Base-by-base conservation (phyloP, 2,329 filamentous ascomycete genomes). In the Cordyceps farinosa region DNA sequence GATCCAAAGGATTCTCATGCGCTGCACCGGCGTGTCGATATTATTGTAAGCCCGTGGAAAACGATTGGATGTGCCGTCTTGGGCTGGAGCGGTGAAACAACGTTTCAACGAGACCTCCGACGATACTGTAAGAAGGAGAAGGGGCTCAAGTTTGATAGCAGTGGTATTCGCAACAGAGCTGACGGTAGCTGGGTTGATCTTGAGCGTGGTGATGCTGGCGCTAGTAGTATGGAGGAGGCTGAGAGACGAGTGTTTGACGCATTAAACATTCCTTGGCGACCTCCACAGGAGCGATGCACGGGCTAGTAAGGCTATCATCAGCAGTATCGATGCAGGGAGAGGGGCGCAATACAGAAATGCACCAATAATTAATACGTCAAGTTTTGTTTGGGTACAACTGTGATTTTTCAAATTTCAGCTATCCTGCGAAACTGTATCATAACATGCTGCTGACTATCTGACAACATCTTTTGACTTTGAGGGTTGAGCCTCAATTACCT, bases 31-130 rank as follows among this genome's bases (percentile, higher is more conserved):
- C 83, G 94, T 52, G 93, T 98, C 1, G 94, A 98, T 72, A 97
- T 98, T 64, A 94, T 98, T 67, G 81, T 98, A 65, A 87, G 87
- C 29, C 92, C 93, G 0, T 97, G 94, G 91, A 88, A 87, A 62
- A 96, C 92, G 0, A 87, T 90, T 0, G 94, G 95, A 0, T 97
- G 92, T 69, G 94, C 93, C 0, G 83, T 98, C 4, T 78, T 94
- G 22, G 93, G 92, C 1, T 98, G 94, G 95, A 89, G 86, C 17
- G 91, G 92, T 1, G 94, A 88, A 1, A 96, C 89, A 0, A 97
- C 92, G 0, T 98, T 97, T 68, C 87, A 97, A 78, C 82, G 94
- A 30, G 95, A 98, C 74, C 73, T 98, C 61, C 81, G 94, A 47
- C 80, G 88, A 40, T 96, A 94, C 75, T 91, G 89, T 65, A 93